These are phyloP conservation scores for Immersiella caudata DNA, from an alignment of 495 filamentous ascomycete species.

Conservation along the genomic window DNA sequence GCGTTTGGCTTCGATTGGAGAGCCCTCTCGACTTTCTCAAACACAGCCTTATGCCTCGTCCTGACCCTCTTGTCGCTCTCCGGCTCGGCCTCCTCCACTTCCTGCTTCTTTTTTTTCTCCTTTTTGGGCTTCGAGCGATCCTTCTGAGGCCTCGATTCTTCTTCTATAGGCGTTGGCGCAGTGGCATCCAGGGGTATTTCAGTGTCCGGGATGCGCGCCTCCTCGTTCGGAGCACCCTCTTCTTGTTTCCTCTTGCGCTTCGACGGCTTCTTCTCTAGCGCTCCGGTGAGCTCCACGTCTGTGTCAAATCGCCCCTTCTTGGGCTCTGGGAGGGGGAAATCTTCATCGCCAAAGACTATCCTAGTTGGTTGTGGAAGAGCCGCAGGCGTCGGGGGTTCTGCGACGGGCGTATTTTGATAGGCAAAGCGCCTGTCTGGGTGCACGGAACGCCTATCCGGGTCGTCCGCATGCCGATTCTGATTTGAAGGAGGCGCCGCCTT, in stretches of 20 bases:
- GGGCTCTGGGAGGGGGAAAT: constrained; percentile 26
- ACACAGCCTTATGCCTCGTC: constrained; percentile 46
- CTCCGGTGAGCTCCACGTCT: constrained; percentile 19
- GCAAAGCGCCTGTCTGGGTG: neutral
- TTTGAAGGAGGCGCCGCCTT: constrained; percentile 2
- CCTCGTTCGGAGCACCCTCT: too few relatives aligned
- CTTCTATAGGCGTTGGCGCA: neutral
- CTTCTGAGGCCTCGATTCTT: neutral
- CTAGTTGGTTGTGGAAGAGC: constrained; percentile 2
- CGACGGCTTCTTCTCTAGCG: constrained; percentile 23
- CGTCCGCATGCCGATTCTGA: neutral
- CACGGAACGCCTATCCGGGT: neutral
- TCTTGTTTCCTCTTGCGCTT: constrained; percentile 27
- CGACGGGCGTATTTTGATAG: neutral
- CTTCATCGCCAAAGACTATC: constrained; percentile 35
- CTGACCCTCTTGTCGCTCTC: constrained; percentile 33
- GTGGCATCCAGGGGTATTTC: neutral
- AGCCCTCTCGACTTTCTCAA: constrained; percentile 54
- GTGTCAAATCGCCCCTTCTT: constrained; percentile 19
- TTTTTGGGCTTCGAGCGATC: constrained; percentile 20
- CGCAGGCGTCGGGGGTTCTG: constrained; percentile 22
- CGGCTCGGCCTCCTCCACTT: constrained; percentile 25
- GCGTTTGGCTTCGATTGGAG: constrained; percentile 30
- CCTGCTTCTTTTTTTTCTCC: constrained; percentile 45
- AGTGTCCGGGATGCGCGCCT: neutral